These are phyloP conservation scores for Pichia deserticola DNA, from an alignment of 805 yeast genomes.

Conservation along the genomic window DNA sequence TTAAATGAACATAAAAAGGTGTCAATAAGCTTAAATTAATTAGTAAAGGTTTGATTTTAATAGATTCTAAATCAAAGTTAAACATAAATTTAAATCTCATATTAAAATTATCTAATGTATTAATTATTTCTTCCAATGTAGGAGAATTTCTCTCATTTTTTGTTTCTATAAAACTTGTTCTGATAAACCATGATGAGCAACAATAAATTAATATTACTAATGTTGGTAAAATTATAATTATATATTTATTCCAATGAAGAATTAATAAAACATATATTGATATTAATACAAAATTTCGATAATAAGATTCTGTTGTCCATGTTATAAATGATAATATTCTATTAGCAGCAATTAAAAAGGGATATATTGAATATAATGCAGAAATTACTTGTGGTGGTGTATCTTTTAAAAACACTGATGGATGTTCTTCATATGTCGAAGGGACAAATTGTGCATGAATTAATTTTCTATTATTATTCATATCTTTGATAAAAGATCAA, in stretches of 20 bases:
- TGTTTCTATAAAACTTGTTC: constrained; percentile 33
- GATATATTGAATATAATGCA: constrained; percentile 40
- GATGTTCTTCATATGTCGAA: background rate
- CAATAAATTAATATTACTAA: constrained; percentile 31
- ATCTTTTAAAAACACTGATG: constrained; percentile 14
- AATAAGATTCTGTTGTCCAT: constrained; percentile 49
- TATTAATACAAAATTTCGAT: constrained; percentile 37
- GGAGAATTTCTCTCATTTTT: constrained; percentile 27
- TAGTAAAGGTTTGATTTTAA: constrained; percentile 11
- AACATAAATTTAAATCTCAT: constrained; percentile 33
- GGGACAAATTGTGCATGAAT: constrained; percentile 18
- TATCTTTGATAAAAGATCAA: too few relatives aligned
- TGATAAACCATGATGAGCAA: constrained; percentile 38
- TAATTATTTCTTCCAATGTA: constrained; percentile 45
- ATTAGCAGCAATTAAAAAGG: constrained; percentile 39
- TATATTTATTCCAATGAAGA: constrained; percentile 36
- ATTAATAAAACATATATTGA: constrained; percentile 33
- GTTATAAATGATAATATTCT: constrained; percentile 38
- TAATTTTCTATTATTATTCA: too few relatives aligned
- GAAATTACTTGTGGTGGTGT: constrained; percentile 39
- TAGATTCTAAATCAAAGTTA: constrained; percentile 20
- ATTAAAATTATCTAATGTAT: constrained; percentile 39
- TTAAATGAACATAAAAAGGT: constrained; percentile 36
- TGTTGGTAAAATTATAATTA: constrained; percentile 34
- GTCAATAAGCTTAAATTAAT: constrained; percentile 23